These are phyloP conservation scores for Pseudisothecium myosuroides DNA, from an alignment of 225 moss, liverwort and hornwort species.

Conservation along the genomic window DNA sequence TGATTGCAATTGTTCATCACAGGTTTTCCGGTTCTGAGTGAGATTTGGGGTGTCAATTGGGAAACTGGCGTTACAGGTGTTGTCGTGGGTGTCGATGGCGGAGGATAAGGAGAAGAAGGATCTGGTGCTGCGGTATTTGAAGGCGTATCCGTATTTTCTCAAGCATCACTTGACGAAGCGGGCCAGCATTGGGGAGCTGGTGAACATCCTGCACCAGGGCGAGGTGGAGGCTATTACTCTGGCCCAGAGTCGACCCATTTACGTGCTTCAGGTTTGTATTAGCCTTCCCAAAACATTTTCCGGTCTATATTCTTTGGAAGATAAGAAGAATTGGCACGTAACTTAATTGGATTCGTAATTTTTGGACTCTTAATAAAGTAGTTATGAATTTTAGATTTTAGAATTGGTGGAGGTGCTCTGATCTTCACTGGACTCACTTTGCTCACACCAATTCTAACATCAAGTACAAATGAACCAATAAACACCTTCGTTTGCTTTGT, in stretches of 20 bases:
- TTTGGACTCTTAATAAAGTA: not conserved
- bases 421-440: not conserved
- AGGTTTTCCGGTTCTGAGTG: not conserved
- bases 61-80: not conserved
- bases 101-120: slow-evolving; percentile 5
- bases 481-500: not conserved
- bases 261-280: not conserved
- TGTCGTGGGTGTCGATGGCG: slow-evolving; percentile 29
- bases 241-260: not conserved
- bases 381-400: not conserved
- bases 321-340: not conserved
- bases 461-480: not conserved
- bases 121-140: slow-evolving; percentile 26
- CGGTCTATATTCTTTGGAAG: not conserved
- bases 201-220: not conserved
- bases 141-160: slow-evolving; percentile 42
- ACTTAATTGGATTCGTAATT: not conserved
- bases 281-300: not conserved
- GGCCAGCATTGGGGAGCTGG: not conserved
- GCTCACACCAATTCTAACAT: not conserved
- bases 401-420: not conserved
- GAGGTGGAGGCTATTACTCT: not conserved
- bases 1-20: not conserved
- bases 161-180: slow-evolving; percentile 14
- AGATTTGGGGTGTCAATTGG: not conserved